These are phyloP conservation scores for Polytolypa hystricis DNA, from an alignment of 2,329 filamentous ascomycete genomes.

Conservation along the genomic window DNA sequence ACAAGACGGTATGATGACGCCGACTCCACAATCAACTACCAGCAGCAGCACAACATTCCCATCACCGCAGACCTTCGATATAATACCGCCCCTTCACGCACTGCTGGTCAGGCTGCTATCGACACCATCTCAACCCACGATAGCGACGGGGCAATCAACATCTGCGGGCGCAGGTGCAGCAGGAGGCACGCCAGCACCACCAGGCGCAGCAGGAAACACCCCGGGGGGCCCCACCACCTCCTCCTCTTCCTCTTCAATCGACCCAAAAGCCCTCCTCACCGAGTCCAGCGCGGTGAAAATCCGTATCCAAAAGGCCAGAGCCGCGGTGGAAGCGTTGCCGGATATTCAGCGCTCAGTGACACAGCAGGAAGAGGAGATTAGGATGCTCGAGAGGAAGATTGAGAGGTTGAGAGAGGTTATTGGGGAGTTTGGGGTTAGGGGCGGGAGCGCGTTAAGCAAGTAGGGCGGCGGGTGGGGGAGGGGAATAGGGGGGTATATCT, in stretches of 20 bases:
- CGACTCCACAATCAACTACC: slow-evolving; percentile 11
- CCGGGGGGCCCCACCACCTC: slow-evolving; percentile 16
- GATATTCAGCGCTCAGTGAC: slow-evolving; percentile 33
- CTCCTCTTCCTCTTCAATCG: slow-evolving; percentile 32
- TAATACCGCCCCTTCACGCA: slow-evolving; percentile 68
- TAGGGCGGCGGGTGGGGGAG: slow-evolving; percentile 2
- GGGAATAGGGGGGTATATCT: background rate
- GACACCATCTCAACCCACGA: slow-evolving; percentile 25
- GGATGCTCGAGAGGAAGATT: slow-evolving; percentile 30
- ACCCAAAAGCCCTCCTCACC: slow-evolving; percentile 65
- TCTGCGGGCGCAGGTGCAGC: slow-evolving; percentile 12
- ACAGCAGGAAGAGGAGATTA: slow-evolving; percentile 36
- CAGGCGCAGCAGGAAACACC: slow-evolving; percentile 13
- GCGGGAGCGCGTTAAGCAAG: slow-evolving; percentile 3
- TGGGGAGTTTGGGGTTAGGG: slow-evolving; percentile 29
- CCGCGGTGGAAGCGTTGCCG: slow-evolving; percentile 31
- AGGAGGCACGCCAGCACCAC: slow-evolving; percentile 18
- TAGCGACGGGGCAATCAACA: slow-evolving; percentile 20
- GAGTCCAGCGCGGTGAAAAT: slow-evolving; percentile 71
- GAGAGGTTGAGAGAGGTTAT: slow-evolving; percentile 29
- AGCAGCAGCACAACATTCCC: no score
- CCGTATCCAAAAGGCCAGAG: slow-evolving; percentile 68
- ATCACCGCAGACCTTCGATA: slow-evolving; percentile 72
- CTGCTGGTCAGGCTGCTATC: slow-evolving; percentile 64
- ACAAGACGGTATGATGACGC: no score